Evolutionary conservation across 2,329 filamentous ascomycete species (phyloP), one percentile per base, ranked within the genome.

Genomic region (Acephala macrosclerotiorum): DNA sequence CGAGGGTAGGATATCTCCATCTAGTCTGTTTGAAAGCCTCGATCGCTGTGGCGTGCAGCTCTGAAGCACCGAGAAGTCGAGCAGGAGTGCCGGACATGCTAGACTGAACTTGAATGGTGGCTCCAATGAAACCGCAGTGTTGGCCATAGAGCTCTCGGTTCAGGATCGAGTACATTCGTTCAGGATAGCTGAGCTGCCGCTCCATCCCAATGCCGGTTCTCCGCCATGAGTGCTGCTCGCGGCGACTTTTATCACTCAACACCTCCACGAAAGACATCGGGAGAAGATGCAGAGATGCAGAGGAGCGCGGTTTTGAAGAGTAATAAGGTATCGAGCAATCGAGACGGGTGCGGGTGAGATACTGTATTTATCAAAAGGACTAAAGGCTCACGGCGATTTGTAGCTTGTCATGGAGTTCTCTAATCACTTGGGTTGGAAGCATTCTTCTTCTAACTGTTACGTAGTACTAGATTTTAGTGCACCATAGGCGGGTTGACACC

Each of bases 141-240:
- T 66, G 65, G n/a, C 65, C 61, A 36, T 64, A 55, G 1, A 64
- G 58, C 26, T 66, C 58, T 22, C 47, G 26, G 29, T 66, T 66
- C 22, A 64, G 57, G n/a, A 61, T 55, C 14, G 49, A 57, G 53
- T 64, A 66, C 58, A 66, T 64, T 26, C 61, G 57, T 47, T 66
- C 65, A 26, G 56, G 29, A 25, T 64, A 58, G 26, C 57, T 61
- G 40, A 66, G 61, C n/a, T 35, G 18, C n/a, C 64, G 64, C 16
- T 51, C 47, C 47, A 51, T 51, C 8, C 47, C 47, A 51, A n/a
- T 51, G 25, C 22, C 22, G 47, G 47, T 51, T 29, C 29, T n/a
- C 8, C 47, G 47, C 47, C 47, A 51, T 51, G 47, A 51, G 47
- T 51, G 16, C 47, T 51, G 22, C 16, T 51, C 25, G 3, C 25